Evolutionary conservation across 1,284 basidiomycete genomes (phyloP).

Genomic region (Sporisorium graminicola): DNA sequence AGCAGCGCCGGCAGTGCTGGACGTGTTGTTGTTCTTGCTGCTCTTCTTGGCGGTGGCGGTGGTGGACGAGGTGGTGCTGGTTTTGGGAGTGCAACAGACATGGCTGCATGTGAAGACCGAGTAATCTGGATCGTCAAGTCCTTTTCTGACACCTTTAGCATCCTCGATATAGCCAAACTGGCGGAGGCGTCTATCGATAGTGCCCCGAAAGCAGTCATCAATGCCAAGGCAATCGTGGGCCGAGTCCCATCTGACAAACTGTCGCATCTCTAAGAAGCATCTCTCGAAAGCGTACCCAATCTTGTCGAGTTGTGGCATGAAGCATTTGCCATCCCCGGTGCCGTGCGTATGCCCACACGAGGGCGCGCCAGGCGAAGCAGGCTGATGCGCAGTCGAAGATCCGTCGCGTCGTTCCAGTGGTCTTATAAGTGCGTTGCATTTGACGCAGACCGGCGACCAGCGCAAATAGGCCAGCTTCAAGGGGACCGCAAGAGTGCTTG

Average conservation of each 20-base stretch:
- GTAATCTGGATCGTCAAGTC: background rate
- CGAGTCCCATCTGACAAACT: slow-evolving; percentile 7
- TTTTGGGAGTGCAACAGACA: background rate
- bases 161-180: slow-evolving; percentile 20
- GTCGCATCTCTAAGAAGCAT: slow-evolving; percentile 15
- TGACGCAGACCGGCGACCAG: background rate
- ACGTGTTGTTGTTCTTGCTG: too few relatives aligned
- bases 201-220: background rate
- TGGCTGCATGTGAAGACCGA: background rate
- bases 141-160: slow-evolving; percentile 1
- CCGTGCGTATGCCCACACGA: too few relatives aligned
- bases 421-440: background rate
- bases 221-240: background rate
- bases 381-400: background rate
- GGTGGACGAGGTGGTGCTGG: too few relatives aligned
- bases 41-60: too few relatives aligned
- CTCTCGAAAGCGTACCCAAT: slow-evolving; percentile 14
- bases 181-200: slow-evolving; percentile 11
- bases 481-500: background rate
- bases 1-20: background rate
- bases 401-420: background rate
- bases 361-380: too few relatives aligned
- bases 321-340: too few relatives aligned
- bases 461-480: slow-evolving; percentile 1
- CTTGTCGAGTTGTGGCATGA: background rate